phyloP scores from a whole-genome alignment of 2,329 filamentous ascomycete genomes.

The Colletotrichum melonis region DNA sequence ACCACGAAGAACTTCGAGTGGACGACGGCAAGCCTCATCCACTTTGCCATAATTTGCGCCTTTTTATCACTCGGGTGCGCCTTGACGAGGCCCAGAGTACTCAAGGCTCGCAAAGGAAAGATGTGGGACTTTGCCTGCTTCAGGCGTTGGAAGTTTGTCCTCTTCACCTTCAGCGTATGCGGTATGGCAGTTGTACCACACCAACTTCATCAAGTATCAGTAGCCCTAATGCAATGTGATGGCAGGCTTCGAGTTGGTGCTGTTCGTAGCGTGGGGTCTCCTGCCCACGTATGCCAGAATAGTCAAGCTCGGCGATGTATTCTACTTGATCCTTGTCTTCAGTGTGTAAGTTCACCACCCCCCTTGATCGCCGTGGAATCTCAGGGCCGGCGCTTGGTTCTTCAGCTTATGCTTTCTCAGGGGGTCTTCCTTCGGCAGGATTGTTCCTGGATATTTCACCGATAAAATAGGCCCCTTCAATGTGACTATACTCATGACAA shows the following conservation, averaged over 20 bases:
- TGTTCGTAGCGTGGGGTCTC: conserved; percentile 46
- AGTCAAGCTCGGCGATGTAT: conserved; percentile 39
- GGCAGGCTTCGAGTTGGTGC: conserved; percentile 44
- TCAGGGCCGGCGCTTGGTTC: not conserved
- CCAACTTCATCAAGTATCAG: not conserved
- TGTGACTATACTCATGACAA: conserved; percentile 40
- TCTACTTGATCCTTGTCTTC: conserved; percentile 45
- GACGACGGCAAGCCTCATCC: conserved; percentile 38
- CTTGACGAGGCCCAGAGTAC: conserved; percentile 36
- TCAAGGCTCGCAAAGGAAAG: conserved; percentile 7
- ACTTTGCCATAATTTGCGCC: conserved; percentile 38
- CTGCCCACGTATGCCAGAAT: conserved; percentile 43
- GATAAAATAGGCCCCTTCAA: conserved; percentile 41
- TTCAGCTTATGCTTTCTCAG: conserved; percentile 25
- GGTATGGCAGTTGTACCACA: conserved; percentile 34
- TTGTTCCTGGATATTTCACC: conserved; percentile 39
- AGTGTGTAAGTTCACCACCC: conserved; percentile 42
- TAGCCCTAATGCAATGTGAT: conserved; percentile 6
- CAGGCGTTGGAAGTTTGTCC: conserved; percentile 40
- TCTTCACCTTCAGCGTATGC: conserved; percentile 42
- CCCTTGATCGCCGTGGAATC: not conserved
- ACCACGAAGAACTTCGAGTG: conserved; percentile 41
- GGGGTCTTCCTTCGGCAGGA: conserved; percentile 43
- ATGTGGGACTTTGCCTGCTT: conserved; percentile 35
- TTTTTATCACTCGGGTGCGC: conserved; percentile 38